Conservation (phyloP, 139 green algal genomes). For the Gonium pectorale region DNA sequence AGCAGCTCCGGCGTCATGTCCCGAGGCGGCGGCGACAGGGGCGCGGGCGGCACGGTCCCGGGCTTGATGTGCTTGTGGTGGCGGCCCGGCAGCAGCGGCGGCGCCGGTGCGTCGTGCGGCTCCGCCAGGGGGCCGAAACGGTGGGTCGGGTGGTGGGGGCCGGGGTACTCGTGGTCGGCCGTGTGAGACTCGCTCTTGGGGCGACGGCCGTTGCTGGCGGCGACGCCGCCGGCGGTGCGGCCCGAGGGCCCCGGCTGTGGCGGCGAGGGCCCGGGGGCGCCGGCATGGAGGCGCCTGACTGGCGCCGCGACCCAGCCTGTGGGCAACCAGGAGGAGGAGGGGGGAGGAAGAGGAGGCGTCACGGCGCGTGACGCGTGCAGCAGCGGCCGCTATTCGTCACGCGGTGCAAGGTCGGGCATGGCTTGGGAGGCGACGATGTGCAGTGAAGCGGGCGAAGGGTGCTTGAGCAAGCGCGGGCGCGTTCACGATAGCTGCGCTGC, state of each 20-base stretch:
- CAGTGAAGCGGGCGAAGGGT: no score
- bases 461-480: no score
- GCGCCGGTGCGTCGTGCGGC: neutral
- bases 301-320: neutral
- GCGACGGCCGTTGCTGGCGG: neutral
- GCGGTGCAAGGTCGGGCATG: no score
- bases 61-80: neutral
- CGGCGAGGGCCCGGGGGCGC: neutral
- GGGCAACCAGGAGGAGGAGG: neutral
- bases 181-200: constrained; percentile 21
- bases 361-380: no score
- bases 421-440: no score
- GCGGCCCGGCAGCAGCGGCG: neutral
- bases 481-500: no score
- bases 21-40: neutral
- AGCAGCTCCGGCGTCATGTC: constrained; percentile 14
- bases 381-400: no score
- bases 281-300: no score
- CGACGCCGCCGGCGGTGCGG: neutral
- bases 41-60: neutral
- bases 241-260: neutral
- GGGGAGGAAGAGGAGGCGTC: no score
- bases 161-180: constrained; percentile 22
- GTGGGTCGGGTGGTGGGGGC: constrained; percentile 26
- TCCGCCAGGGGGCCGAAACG: constrained; percentile 20